Percentiles rank a stretch among this genome's conserved stretches.
phyloP scores from a whole-genome alignment of 2,329 filamentous ascomycete species.

The Anisogramma anomala region DNA sequence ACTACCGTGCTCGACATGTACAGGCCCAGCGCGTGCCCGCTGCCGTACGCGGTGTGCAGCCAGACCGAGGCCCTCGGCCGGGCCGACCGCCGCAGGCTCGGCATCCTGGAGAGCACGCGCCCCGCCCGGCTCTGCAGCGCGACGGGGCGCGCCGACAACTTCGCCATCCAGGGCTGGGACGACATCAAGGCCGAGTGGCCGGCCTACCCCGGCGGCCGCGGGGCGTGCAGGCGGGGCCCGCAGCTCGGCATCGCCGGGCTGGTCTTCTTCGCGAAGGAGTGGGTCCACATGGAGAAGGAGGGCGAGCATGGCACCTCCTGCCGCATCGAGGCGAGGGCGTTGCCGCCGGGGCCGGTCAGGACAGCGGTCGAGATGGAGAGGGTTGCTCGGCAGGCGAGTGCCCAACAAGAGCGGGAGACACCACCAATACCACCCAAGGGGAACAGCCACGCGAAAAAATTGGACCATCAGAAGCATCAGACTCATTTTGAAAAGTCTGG shows the following conservation, averaged over 20 bases:
- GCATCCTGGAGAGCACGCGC: background rate
- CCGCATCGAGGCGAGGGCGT: background rate
- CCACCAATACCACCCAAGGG: too few species aligned
- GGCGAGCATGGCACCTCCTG: constrained; percentile 1
- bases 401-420: background rate
- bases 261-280: constrained; percentile 6
- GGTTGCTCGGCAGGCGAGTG: background rate
- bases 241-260: background rate
- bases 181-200: constrained; percentile 4
- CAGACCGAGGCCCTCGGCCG: constrained; percentile 1
- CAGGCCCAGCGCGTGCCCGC: background rate
- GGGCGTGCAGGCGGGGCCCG: background rate
- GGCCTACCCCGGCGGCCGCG: background rate
- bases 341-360: constrained; percentile 1
- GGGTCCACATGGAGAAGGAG: background rate
- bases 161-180: constrained; percentile 7
- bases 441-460: too few species aligned
- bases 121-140: background rate
- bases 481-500: too few species aligned
- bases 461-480: too few species aligned
- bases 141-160: constrained; percentile 4
- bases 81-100: constrained; percentile 3
- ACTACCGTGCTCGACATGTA: constrained; percentile 1
- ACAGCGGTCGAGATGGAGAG: background rate
- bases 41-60: constrained; percentile 1